These are phyloP conservation scores for Cinnamomum micranthum DNA, from an alignment of 164 flowering plant species.

Conservation along the genomic window DNA sequence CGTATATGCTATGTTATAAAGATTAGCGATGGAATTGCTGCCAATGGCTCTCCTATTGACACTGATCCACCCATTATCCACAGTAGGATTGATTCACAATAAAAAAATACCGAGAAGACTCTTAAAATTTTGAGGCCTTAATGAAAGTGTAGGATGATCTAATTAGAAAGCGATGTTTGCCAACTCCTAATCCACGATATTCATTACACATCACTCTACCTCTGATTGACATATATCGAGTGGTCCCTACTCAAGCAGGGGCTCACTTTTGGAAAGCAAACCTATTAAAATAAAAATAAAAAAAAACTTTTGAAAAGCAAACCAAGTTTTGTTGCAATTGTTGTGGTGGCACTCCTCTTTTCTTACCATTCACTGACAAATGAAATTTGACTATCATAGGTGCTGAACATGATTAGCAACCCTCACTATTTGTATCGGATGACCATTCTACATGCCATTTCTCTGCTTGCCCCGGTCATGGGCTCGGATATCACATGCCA, in stretches of 20 bases:
- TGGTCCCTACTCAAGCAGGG: background rate
- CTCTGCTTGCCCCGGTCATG: slow-evolving; percentile 93
- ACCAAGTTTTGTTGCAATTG: background rate
- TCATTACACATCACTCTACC: background rate
- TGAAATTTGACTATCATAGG: slow-evolving; percentile 31
- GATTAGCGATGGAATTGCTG: too few species aligned
- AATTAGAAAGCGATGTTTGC: too few species aligned
- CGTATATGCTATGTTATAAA: too few species aligned
- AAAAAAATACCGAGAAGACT: too few species aligned
- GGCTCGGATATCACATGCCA: slow-evolving; percentile 90
- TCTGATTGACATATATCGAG: background rate
- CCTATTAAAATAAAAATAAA: background rate
- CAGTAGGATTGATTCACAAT: too few species aligned
- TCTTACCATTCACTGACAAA: background rate
- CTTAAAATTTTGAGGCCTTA: too few species aligned
- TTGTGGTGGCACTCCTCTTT: background rate
- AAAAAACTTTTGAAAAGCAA: background rate
- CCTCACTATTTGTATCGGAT: slow-evolving; percentile 86
- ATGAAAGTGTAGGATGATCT: too few species aligned
- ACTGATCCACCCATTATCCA: too few species aligned
- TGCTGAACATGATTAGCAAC: slow-evolving; percentile 73
- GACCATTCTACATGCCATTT: slow-evolving; percentile 79
- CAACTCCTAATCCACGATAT: too few species aligned
- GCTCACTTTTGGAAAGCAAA: background rate
- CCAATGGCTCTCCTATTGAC: too few species aligned